These are phyloP conservation scores for Hydnum rufescens DNA, from an alignment of 768 basidiomycete species.

Conservation along the genomic window DNA sequence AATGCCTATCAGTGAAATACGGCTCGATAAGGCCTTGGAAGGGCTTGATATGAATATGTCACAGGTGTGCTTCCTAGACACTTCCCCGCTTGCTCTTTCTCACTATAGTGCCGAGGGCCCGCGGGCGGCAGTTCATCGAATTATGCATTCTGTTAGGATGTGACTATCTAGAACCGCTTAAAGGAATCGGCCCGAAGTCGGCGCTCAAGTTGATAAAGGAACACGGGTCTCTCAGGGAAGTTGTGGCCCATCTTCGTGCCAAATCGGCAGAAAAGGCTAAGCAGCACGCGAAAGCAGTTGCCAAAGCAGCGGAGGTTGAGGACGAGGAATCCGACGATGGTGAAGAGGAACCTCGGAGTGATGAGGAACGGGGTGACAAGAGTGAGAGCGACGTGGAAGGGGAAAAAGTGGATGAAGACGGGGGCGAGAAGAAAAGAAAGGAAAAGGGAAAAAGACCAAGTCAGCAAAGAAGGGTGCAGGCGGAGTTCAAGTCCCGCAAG, in stretches of 20 bases:
- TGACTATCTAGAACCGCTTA: conserved; percentile 98
- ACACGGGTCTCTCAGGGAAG: conserved; percentile 44
- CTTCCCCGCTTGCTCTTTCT: background rate
- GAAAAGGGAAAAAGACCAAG: conserved; percentile 31
- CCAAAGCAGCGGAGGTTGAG: conserved; percentile 12
- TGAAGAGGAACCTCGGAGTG: conserved; percentile 11
- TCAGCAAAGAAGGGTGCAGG: conserved; percentile 40
- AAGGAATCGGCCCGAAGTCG: conserved; percentile 86
- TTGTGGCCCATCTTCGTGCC: conserved; percentile 59
- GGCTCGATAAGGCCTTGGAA: conserved; percentile 59
- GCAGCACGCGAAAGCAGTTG: conserved; percentile 10
- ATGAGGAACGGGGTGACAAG: conserved; percentile 17
- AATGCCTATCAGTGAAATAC: conserved; percentile 84
- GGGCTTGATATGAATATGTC: conserved; percentile 89
- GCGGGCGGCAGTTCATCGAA: conserved; percentile 59
- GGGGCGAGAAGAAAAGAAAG: conserved; percentile 20
- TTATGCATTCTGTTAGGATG: conserved; percentile 92
- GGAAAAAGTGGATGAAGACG: conserved; percentile 18
- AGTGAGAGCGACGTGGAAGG: conserved; percentile 25
- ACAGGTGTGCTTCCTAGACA: conserved; percentile 31
- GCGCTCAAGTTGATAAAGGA: conserved; percentile 86
- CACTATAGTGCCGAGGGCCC: background rate
- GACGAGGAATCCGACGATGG: conserved; percentile 12
- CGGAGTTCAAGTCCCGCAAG: conserved; percentile 62
- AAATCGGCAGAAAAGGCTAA: conserved; percentile 30